Evolutionary conservation across 441 rosid genomes (phyloP).

Genomic region (Lepidium campestre): DNA sequence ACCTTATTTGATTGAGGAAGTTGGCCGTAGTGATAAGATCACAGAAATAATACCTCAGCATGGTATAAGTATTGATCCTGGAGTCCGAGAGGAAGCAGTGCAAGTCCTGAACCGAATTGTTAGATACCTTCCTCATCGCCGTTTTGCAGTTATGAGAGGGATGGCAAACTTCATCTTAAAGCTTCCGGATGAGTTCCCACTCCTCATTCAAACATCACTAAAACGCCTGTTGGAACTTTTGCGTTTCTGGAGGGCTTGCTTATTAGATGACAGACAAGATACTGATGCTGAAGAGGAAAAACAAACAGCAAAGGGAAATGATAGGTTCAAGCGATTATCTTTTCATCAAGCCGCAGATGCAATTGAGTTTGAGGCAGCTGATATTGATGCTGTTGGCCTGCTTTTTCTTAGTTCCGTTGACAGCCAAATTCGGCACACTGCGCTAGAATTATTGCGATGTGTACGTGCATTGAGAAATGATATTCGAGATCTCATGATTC

Average conservation of each 20-base stretch:
- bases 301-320: constrained; percentile 42
- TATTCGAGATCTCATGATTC: constrained; percentile 57
- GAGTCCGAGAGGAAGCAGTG: constrained; percentile 99
- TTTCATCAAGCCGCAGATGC: constrained; percentile 67
- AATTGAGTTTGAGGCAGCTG: constrained; percentile 84
- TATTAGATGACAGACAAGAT: constrained; percentile 67
- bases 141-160: constrained; percentile 98
- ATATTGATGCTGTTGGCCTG: constrained; percentile 98
- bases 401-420: constrained; percentile 95
- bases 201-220: constrained; percentile 93
- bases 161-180: constrained; percentile 94
- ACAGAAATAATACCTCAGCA: constrained; percentile 99
- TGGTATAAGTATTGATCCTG: constrained; percentile 98
- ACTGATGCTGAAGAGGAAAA: constrained; percentile 43
- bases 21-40: constrained; percentile 95
- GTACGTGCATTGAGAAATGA: constrained; percentile 96
- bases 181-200: constrained; percentile 98
- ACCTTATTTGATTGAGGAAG: constrained; percentile 96
- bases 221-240: constrained; percentile 95
- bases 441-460: constrained; percentile 92
- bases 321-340: constrained; percentile 68
- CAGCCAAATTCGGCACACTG: constrained; percentile 97
- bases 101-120: constrained; percentile 95
- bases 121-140: constrained; percentile 87
- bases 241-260: constrained; percentile 98